These are phyloP conservation scores for Sclerotinia nivalis DNA, from an alignment of 2,329 filamentous ascomycete species.

Conservation along the genomic window DNA sequence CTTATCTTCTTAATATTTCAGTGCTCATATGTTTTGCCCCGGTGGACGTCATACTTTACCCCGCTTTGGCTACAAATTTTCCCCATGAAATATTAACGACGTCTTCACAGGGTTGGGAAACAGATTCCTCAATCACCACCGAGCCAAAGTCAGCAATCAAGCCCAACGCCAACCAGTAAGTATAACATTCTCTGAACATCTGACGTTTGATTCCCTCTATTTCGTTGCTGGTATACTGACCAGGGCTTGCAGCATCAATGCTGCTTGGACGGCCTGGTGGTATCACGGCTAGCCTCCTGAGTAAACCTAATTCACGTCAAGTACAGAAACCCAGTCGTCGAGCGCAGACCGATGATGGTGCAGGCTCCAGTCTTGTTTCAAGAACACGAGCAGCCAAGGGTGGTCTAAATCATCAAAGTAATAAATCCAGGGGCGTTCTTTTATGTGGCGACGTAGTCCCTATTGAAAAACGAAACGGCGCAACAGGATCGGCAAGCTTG, in stretches of 20 bases:
- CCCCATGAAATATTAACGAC: conserved; percentile 7
- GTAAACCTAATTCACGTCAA: conserved; percentile 65
- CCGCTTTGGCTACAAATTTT: not conserved
- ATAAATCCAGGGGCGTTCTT: conserved; percentile 82
- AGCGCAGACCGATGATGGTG: conserved; percentile 65
- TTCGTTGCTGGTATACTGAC: conserved; percentile 18
- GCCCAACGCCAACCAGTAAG: conserved; percentile 37
- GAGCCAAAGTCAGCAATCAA: conserved; percentile 37
- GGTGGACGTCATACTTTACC: not conserved
- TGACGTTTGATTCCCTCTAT: not conserved
- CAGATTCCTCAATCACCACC: conserved; percentile 29
- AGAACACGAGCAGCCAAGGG: conserved; percentile 52
- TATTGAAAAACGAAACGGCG: conserved; percentile 92
- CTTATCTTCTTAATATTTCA: not conserved
- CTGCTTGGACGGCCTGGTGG: conserved; percentile 68
- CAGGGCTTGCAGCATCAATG: conserved; percentile 47
- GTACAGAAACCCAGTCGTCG: conserved; percentile 50
- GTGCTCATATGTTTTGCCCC: not conserved
- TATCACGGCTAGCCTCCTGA: conserved; percentile 84
- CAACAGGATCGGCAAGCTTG: conserved; percentile 86
- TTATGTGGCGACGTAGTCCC: conserved; percentile 98
- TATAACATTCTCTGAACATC: not conserved
- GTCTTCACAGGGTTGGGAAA: conserved; percentile 30
- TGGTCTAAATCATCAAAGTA: conserved; percentile 59
- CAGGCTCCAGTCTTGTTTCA: conserved; percentile 47